These are phyloP conservation scores for Phalaenopsis equestris DNA, from an alignment of 106 monocot genomes.

Conservation along the genomic window DNA sequence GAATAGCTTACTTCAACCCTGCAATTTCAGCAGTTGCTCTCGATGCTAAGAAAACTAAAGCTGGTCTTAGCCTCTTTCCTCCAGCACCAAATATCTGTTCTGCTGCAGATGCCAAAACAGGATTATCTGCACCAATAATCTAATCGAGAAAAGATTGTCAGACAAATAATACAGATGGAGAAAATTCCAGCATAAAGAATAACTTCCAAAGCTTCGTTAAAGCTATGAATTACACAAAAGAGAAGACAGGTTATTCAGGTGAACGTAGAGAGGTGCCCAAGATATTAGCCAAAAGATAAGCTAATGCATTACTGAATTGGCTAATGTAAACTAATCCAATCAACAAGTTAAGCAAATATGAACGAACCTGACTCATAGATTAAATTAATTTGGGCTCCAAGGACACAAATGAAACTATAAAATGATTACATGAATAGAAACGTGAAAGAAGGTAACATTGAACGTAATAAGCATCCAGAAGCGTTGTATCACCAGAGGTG, in stretches of 20 bases:
- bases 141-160: conserved; percentile 25
- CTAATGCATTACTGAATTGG: not conserved
- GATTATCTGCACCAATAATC: conserved; percentile 98
- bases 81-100: conserved; percentile 98
- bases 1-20: conserved; percentile 62
- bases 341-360: not conserved
- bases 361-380: not conserved
- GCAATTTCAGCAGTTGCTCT: conserved; percentile 74
- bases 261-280: not conserved
- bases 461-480: not conserved
- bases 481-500: not conserved
- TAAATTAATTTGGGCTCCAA: not conserved
- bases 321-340: conserved; percentile 3
- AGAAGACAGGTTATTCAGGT: not conserved
- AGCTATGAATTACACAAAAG: not conserved
- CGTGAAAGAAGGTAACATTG: not conserved
- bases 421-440: not conserved
- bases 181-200: not conserved
- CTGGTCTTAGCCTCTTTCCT: conserved; percentile 90
- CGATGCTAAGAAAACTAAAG: conserved; percentile 87
- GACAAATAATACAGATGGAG: not conserved
- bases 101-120: conserved; percentile 81
- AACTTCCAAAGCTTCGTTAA: not conserved
- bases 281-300: not conserved
- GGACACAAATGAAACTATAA: not conserved